Base-by-base conservation (phyloP, 257 asterid genomes). In the Agastache rugosa region DNA sequence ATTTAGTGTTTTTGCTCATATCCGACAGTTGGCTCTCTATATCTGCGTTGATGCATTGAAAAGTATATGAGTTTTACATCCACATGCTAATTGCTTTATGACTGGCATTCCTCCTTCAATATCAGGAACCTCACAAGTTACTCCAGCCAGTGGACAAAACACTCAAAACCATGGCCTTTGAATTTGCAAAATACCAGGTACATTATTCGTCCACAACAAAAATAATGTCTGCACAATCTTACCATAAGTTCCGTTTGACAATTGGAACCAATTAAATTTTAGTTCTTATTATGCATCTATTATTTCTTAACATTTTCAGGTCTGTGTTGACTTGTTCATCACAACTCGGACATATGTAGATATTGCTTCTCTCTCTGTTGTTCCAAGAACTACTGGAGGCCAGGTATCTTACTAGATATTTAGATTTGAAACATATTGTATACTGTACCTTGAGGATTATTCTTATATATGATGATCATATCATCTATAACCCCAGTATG, bases 141-240 rank as follows among this genome's bases (percentile, higher is more conserved):
- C 95, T 94, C 76, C 98, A 94, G 80, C 96, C 97, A 47, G 87
- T 77, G 54, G 98, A 94, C 81, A 90, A 91, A 85, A 80, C 81
- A 54, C 77, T 91, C 20, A 91, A 87, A 81, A 87, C 92, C 34
- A 83, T 92, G 96, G 98, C 98, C 27, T 84, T 85, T 80, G 98
- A 94, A 79, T 89, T 94, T 79, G 98, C 98, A 27, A 97, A 94
- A 82, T 89, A 86, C 83, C 98, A 94, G 92, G 98, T 94, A 68
- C 56, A 56, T 29, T 31, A 35, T 63, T 48, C 25, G 66, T 51
- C 78, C 64, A 39, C 2, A 35, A 27, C 22, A 69, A 58, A 31
- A 58, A 15, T 14, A 63, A 55, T 58, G 23, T 67, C 68, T 66
- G 54, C 77, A 42, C 41, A 69, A 17, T 56, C n/a, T 19, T 47